Base-by-base conservation (phyloP, 129 eudicot genomes). In the Smallanthus sonchifolius region DNA sequence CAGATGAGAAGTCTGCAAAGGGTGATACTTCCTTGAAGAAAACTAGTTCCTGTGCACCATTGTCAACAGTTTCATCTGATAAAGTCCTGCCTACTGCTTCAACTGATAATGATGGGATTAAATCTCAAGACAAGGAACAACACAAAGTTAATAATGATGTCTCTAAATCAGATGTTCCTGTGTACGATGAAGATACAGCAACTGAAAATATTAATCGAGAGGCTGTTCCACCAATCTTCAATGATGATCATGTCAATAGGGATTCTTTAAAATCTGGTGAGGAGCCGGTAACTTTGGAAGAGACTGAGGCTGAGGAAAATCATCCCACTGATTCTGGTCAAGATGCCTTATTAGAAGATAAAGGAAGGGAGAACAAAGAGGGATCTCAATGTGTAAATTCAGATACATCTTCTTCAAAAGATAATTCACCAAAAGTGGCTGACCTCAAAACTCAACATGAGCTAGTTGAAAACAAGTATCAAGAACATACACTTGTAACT, bases 261-360 rank as follows among this genome's bases (percentile, higher is more conserved):
- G 62, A 70, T 80, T 60, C 77, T 78, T 68, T 79, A 80, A 76
- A 74, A 57, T 47, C 57, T 47, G 84, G 65, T 13, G 80, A 63
- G 68, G 85, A 77, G 39, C 51, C 73, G 36, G 65, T 71, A 63
- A 65, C 69, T 70, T 75, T 60, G 24, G 82, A 62, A 67, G 86
- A 63, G 52, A 57, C 55, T 82, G 90, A 87, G 69, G 72, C 65
- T 61, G 69, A 51, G 15, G 80, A 80, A 61, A 82, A 43, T 79
- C 76, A 61, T 75, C 83, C 81, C 11, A 76, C 36, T 67, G 87
- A 85, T 65, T 77, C 84, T 78, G 78, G 70, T 74, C 84, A 87
- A 81, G 83, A 72, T 84, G 81, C 40, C 42, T 68, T 47, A 5
- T 37, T 77, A 45, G 79, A 69, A 81, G 91, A 88, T 76, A 75